Evolutionary conservation across 306 rosid genomes (phyloP).

Genomic region (Trichosanthes cucumerina): DNA sequence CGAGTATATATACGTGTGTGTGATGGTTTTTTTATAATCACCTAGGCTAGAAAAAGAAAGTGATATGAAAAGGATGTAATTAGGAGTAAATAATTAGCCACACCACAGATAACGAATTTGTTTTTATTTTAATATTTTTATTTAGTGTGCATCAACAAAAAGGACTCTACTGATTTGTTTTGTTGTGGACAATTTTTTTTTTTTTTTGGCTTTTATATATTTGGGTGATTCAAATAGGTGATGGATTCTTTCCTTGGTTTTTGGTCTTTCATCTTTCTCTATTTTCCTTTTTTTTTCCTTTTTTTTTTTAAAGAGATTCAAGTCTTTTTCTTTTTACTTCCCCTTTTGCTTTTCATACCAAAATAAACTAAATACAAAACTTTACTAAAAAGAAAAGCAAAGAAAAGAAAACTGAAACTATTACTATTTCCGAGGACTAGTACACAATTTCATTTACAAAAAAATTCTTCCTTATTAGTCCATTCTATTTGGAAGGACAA

Average conservation of each 20-base stretch:
- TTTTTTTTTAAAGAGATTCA: too few relatives aligned
- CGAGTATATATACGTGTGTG: too few relatives aligned
- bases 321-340: neutral
- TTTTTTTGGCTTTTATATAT: neutral
- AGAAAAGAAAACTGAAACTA: neutral
- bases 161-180: neutral
- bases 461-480: too few relatives aligned
- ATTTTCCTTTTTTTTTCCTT: neutral
- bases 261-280: neutral
- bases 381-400: neutral
- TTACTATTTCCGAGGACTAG: neutral
- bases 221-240: neutral
- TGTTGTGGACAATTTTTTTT: neutral
- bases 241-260: neutral
- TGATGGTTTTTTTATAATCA: neutral
- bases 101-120: neutral
- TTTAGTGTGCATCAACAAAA: neutral
- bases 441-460: neutral
- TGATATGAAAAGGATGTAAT: neutral
- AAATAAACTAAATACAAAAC: neutral
- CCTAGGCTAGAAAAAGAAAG: neutral
- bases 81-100: neutral
- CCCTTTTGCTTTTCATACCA: neutral
- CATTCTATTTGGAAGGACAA: too few relatives aligned
- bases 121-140: neutral